phyloP scores from a whole-genome alignment of 1,284 basidiomycete species.

The Marasmius fiardii region DNA sequence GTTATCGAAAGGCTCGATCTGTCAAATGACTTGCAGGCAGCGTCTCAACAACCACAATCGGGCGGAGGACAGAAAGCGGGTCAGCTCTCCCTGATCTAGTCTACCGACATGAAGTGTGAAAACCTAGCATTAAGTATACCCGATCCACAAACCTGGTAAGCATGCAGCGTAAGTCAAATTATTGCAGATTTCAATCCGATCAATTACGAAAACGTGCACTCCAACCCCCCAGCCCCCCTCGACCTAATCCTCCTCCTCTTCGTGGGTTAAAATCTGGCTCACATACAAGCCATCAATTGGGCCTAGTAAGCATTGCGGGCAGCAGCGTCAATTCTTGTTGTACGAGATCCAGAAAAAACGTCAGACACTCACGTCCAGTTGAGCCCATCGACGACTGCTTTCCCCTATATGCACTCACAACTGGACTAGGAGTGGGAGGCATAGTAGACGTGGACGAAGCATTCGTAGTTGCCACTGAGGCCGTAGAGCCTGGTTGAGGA shows the following conservation, averaged over 20 bases:
- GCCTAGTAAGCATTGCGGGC: background rate
- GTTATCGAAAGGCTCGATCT: no score
- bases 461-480: conserved; percentile 2
- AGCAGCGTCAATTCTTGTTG: background rate
- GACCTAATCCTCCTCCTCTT: background rate
- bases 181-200: no score
- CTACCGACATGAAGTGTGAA: no score
- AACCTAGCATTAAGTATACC: no score
- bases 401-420: conserved; percentile 11
- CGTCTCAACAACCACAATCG: no score
- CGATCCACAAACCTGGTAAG: no score
- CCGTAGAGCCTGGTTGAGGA: background rate
- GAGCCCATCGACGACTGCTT: conserved; percentile 2
- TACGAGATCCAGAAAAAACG: background rate
- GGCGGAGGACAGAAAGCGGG: no score
- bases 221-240: no score
- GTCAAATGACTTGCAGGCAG: no score
- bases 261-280: conserved; percentile 4
- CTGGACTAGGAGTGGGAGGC: conserved; percentile 12
- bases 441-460: conserved; percentile 10
- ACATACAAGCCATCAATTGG: conserved; percentile 12
- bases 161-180: no score
- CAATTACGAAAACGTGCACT: no score
- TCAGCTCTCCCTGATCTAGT: no score
- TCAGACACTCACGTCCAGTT: conserved; percentile 9